A percentile compares a stretch with the other conserved stretches of the same genome.
phyloP scores from a whole-genome alignment of 1,284 basidiomycete genomes.

The Ganoderma sinense region DNA sequence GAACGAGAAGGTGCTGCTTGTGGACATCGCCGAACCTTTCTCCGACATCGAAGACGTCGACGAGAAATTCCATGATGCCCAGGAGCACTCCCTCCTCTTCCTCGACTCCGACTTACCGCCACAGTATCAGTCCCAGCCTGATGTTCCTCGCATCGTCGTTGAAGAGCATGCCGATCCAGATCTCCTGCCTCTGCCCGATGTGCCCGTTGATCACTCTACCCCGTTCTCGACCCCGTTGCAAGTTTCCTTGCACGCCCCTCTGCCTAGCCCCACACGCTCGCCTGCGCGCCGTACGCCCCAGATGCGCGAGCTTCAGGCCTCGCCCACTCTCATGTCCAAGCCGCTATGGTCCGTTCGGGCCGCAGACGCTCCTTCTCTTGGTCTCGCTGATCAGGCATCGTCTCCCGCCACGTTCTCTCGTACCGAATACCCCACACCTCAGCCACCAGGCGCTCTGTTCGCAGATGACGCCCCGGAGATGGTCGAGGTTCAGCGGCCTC shows the following conservation, averaged over 20 bases:
- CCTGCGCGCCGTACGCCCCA: slow-evolving; percentile 36
- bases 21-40: slow-evolving; percentile 17
- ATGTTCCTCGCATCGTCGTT: slow-evolving; percentile 29
- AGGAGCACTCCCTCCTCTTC: slow-evolving; percentile 34
- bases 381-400: slow-evolving; percentile 25
- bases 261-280: slow-evolving; percentile 32
- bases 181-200: slow-evolving; percentile 41
- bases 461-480: slow-evolving; percentile 31
- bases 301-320: slow-evolving; percentile 41
- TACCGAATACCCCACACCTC: slow-evolving; percentile 28
- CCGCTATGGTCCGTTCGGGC: slow-evolving; percentile 53
- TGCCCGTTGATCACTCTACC: slow-evolving; percentile 21
- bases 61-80: slow-evolving; percentile 49
- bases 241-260: slow-evolving; percentile 18
- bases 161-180: slow-evolving; percentile 40
- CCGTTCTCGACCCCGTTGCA: slow-evolving; percentile 36
- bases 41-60: slow-evolving; percentile 35
- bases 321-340: slow-evolving; percentile 36
- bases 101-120: slow-evolving; percentile 27
- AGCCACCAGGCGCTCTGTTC: slow-evolving; percentile 37
- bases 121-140: slow-evolving; percentile 26
- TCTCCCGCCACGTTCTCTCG: slow-evolving; percentile 13
- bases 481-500: slow-evolving; percentile 34
- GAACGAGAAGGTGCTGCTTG: slow-evolving; percentile 21
- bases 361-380: slow-evolving; percentile 40